phyloP scores from a whole-genome alignment of 768 basidiomycete genomes.

The Phlebiopsis flavidoalba region DNA sequence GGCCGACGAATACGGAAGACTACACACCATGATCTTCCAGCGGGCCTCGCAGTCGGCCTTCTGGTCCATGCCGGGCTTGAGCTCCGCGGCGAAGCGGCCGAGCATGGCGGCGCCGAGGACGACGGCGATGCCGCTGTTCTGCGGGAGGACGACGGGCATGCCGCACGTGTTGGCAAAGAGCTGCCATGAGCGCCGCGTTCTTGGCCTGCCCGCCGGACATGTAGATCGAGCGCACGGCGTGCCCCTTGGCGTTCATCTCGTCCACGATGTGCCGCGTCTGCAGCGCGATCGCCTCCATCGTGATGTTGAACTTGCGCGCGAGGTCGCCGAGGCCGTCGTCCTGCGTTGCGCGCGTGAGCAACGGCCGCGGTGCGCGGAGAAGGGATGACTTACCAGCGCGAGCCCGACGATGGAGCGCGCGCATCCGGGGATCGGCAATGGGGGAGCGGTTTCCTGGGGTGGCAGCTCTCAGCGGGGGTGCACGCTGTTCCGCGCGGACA shows the following conservation, averaged over 20 bases:
- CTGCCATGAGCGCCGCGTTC: constrained; percentile 83
- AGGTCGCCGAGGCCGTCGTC: constrained; percentile 75
- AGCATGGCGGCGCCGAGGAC: constrained; percentile 94
- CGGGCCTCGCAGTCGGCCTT: constrained; percentile 57
- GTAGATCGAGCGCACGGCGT: constrained; percentile 78
- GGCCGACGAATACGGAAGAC: background rate
- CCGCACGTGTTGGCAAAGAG: constrained; percentile 82
- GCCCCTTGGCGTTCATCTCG: constrained; percentile 82
- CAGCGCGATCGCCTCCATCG: constrained; percentile 89
- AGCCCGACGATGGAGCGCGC: constrained; percentile 88
- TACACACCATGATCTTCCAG: constrained; percentile 87
- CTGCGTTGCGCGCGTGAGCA: constrained; percentile 27
- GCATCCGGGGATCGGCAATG: constrained; percentile 92
- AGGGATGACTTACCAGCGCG: constrained; percentile 48
- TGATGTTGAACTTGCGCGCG: constrained; percentile 84
- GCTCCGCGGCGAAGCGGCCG: constrained; percentile 77
- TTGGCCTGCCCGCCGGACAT: constrained; percentile 93
- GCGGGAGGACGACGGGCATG: constrained; percentile 80
- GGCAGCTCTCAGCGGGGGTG: background rate
- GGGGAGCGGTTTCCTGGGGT: constrained; percentile 88
- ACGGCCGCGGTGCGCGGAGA: background rate
- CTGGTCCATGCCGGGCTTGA: constrained; percentile 29
- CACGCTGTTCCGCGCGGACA: background rate
- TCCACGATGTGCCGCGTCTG: constrained; percentile 95
- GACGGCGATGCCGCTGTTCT: constrained; percentile 72